phyloP scores from a whole-genome alignment of 2,329 filamentous ascomycete species.

The Paraphoma chrysanthemicola region DNA sequence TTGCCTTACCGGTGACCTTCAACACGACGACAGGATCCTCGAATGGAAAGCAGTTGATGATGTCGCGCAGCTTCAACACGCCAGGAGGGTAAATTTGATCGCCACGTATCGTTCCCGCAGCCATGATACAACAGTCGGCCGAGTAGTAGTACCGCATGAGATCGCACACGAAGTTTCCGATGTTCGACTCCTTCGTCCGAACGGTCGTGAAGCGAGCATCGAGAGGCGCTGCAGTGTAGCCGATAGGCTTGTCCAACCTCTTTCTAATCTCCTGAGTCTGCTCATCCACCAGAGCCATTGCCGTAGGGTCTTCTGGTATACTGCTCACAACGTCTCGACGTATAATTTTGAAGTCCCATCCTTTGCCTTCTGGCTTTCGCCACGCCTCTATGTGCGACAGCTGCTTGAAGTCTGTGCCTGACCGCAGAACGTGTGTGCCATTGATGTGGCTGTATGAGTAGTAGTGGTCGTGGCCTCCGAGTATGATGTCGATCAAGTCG shows the following conservation, averaged over 20 bases:
- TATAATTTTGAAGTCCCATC: conserved; percentile 81
- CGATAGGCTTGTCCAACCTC: conserved; percentile 79
- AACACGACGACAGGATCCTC: conserved; percentile 88
- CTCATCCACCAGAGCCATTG: conserved; percentile 68
- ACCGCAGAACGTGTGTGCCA: conserved; percentile 82
- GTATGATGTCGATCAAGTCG: conserved; percentile 81
- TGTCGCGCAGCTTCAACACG: conserved; percentile 76
- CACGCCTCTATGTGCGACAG: conserved; percentile 85
- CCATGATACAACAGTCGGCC: conserved; percentile 61
- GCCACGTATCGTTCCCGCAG: conserved; percentile 21
- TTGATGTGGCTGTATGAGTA: conserved; percentile 81
- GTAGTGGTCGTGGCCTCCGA: conserved; percentile 90
- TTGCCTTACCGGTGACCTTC: conserved; percentile 71
- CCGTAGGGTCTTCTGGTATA: conserved; percentile 69
- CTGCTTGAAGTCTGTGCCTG: conserved; percentile 91
- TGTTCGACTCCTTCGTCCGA: conserved; percentile 76
- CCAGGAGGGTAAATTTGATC: conserved; percentile 89
- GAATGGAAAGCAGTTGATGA: conserved; percentile 91
- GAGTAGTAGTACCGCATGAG: conserved; percentile 85
- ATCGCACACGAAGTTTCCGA: conserved; percentile 91
- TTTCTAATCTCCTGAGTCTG: conserved; percentile 76
- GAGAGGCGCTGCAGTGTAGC: conserved; percentile 81
- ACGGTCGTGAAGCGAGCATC: conserved; percentile 89
- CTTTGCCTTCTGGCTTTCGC: conserved; percentile 57
- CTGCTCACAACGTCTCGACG: conserved; percentile 75